A percentile compares a stretch with the other conserved stretches of the same genome.
phyloP scores from a whole-genome alignment of 1,139 yeast genomes.

The Magnusiomyces paraingens region DNA sequence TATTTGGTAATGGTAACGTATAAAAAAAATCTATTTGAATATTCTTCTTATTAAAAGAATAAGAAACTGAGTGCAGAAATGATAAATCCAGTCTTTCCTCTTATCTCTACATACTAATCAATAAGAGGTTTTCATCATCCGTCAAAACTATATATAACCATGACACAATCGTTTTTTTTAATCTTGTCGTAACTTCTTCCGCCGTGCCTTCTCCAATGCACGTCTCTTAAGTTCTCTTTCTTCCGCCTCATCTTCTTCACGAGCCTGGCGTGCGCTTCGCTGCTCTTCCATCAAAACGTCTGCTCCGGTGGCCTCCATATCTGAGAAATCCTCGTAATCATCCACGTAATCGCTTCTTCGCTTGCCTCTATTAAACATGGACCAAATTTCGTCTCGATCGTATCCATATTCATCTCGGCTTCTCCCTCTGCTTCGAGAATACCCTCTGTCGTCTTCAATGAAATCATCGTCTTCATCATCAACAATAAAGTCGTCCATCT shows the following conservation, averaged over 20 bases:
- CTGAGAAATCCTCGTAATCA: constrained; percentile 55
- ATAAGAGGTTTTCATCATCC: no score
- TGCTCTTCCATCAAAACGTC: constrained; percentile 80
- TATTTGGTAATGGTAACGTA: no score
- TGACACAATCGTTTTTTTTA: not conserved
- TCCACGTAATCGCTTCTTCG: constrained; percentile 41
- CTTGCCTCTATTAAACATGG: constrained; percentile 65
- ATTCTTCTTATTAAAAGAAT: not conserved
- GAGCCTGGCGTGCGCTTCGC: constrained; percentile 54
- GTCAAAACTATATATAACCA: no score
- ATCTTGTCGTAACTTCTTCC: constrained; percentile 4
- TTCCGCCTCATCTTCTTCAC: constrained; percentile 60
- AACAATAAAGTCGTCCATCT: constrained; percentile 33
- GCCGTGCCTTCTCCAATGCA: constrained; percentile 38
- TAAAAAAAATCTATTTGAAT: no score
- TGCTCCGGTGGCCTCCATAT: constrained; percentile 92
- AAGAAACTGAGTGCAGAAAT: not conserved
- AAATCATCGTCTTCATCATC: constrained; percentile 30
- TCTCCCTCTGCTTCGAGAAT: constrained; percentile 18
- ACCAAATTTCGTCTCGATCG: constrained; percentile 85
- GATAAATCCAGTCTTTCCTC: not conserved
- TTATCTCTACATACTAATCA: no score
- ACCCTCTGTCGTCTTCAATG: constrained; percentile 18
- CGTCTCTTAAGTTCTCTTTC: constrained; percentile 49
- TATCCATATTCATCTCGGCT: constrained; percentile 39